Base-by-base conservation (phyloP, 352 stramenopile genomes). In the Pythium chondricola region DNA sequence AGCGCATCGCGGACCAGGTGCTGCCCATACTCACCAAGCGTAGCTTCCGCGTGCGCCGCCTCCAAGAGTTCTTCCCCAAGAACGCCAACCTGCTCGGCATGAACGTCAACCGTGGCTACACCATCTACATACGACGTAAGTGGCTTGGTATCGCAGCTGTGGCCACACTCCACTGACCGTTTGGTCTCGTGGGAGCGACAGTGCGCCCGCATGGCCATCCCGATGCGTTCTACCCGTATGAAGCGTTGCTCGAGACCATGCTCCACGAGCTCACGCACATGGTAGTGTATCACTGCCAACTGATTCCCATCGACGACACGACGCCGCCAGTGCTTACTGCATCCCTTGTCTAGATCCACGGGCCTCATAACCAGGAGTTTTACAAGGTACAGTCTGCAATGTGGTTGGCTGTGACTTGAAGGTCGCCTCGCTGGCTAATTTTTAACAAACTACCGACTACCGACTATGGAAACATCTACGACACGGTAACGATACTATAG, bases 201-300 rank as follows among this genome's bases (percentile, higher is more conserved):
- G 70, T 81, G 36, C 70, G 70, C 27, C 70, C 70, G 21, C 59
- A 71, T 35, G 33, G 20, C 18, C 53, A 39, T 24, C 47, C 57
- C 2, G 33, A 40, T 6, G 49, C 55, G 25, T 77, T 75, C 6
- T 58, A 74, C 20, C 62, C 76, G 7, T 85, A 81, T 21, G 70
- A 88, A 32, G 69, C 68, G 9, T 48, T 88, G 38, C 58, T 88
- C 9, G 71, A 76, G 58, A 85, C 76, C n/a, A 69, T 86, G 61
- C 59, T 88, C 54, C 76, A 85, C 37, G 76, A 88, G 42, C 72
- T 88, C 36, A 79, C 74, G 7, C 76, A 88, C 56, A 85, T 85
- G 71, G 67, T 74, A 21, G 20, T 56, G n/a, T n/a, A n/a, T n/a
- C n/a, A n/a, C n/a, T n/a, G n/a, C n/a, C n/a, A n/a, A n/a, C n/a